Evolutionary conservation across 1,284 basidiomycete genomes (phyloP).

Genomic region (Boletus mariae): DNA sequence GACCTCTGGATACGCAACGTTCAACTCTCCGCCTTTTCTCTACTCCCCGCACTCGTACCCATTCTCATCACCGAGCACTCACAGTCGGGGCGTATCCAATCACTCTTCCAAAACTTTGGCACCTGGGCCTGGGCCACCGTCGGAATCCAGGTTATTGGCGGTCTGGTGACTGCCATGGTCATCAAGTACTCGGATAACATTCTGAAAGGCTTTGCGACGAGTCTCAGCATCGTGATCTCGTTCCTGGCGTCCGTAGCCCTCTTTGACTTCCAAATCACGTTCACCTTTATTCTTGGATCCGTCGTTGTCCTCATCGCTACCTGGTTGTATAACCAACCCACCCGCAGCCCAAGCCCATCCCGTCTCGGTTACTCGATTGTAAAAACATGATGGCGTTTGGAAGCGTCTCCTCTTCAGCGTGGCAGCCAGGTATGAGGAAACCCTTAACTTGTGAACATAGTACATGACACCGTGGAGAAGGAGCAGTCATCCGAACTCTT

Average conservation of each 20-base stretch:
- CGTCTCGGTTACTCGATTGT: constrained; percentile 29
- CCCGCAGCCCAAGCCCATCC: constrained; percentile 27
- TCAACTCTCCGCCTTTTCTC: constrained; percentile 91
- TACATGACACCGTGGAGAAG: constrained; percentile 4
- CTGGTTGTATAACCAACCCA: constrained; percentile 84
- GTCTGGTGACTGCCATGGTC: constrained; percentile 84
- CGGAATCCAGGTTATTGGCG: constrained; percentile 83
- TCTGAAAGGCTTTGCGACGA: constrained; percentile 92
- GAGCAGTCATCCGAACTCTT: constrained; percentile 15
- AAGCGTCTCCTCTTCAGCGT: not conserved
- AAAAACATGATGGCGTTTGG: constrained; percentile 21
- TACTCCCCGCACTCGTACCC: constrained; percentile 86
- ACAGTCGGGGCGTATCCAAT: constrained; percentile 36
- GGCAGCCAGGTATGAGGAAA: constrained; percentile 1
- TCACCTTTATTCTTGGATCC: constrained; percentile 81
- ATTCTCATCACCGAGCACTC: constrained; percentile 60
- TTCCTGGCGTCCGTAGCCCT: constrained; percentile 87
- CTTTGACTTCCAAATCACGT: constrained; percentile 85
- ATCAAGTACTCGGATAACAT: constrained; percentile 89
- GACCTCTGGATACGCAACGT: constrained; percentile 98
- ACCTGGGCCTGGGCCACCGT: constrained; percentile 92
- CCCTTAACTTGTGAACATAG: constrained; percentile 2
- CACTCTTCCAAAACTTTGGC: constrained; percentile 76
- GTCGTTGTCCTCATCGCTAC: constrained; percentile 82
- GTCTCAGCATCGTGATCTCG: constrained; percentile 88